Evolutionary conservation across 805 yeast genomes (phyloP), one percentile per base, ranked within the genome.

Genomic region (Cyberlindnera maritima): DNA sequence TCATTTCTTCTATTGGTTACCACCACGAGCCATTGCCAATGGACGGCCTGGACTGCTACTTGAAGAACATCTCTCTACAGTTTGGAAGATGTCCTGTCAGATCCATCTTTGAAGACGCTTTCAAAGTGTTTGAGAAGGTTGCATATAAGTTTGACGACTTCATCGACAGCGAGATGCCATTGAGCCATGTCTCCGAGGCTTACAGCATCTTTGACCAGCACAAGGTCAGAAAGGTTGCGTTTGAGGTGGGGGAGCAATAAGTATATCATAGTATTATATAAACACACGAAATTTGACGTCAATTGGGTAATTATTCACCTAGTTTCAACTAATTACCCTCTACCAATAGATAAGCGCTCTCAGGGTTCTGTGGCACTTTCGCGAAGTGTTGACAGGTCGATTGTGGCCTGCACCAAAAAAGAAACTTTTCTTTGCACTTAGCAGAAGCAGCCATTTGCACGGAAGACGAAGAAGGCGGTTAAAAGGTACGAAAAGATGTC

Each of bases 61-160:
- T 73, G 58, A 81, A 81, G 57, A 77, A 80, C 50, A 65, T 79
- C 46, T 75, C 77, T 11, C 55, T 80, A 36, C 80, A 81, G 28
- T 81, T 81, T 60, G 87, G 87, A 3, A 62, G 86, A 56, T 81
- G 86, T 60, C 85, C 83, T 34, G 78, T 78, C 3, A 73, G 81
- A 71, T 70, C 83, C 2, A 65, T 79, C 33, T 81, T 76, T 56
- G 70, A 65, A 11, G 83, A 79, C 36, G 70, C 85, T 0, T 65
- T 80, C 29, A 67, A 68, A 36, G 65, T 76, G 0, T 79, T 81
- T 58, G 72, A 70, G 43, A 52, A 57, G 14, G 65, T 77, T 41
- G 70, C 76, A 33, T 59, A 59, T 29, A 70, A 74, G 46, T 77
- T 80, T 51, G 68, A 59, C n/a, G 69, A 61, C n/a, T 79, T 81